Conservation (phyloP, 768 basidiomycete species). For the Rhodotorula graminis region DNA sequence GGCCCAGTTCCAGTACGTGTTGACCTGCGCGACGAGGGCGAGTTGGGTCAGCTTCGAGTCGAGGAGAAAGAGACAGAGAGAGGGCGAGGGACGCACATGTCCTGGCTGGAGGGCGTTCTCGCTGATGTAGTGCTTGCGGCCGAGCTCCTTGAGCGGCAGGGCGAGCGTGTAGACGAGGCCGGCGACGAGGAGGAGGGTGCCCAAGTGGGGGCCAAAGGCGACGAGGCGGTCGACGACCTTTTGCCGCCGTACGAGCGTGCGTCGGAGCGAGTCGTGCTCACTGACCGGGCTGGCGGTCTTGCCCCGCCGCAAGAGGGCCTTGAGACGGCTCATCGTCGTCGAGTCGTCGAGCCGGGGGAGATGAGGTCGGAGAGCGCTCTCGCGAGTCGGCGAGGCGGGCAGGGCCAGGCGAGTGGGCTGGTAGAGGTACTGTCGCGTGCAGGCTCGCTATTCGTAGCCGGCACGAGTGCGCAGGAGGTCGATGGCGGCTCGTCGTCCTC, state of each 20-base stretch:
- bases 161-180: conserved; percentile 82
- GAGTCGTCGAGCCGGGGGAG: neutral
- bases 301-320: neutral
- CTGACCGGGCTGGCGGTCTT: too few species aligned
- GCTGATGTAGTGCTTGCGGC: conserved; percentile 61
- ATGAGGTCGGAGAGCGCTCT: neutral
- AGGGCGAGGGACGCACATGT: conserved; percentile 57
- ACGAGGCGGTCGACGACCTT: neutral
- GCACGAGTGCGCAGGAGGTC: too few species aligned
- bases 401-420: too few species aligned
- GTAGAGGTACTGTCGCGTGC: too few species aligned
- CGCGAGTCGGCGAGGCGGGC: too few species aligned
- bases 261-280: neutral
- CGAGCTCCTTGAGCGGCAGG: conserved; percentile 56
- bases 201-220: neutral
- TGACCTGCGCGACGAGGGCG: conserved; percentile 63
- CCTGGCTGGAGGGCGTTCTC: conserved; percentile 93
- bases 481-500: too few species aligned
- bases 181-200: conserved; percentile 53
- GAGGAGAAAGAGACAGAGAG: neutral
- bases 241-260: conserved; percentile 12
- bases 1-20: conserved; percentile 83
- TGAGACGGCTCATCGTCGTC: neutral
- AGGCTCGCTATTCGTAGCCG: too few species aligned
- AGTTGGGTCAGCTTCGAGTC: neutral